Evolutionary conservation across 2,329 filamentous ascomycete genomes (phyloP).

Genomic region (Rutstroemia sp.): DNA sequence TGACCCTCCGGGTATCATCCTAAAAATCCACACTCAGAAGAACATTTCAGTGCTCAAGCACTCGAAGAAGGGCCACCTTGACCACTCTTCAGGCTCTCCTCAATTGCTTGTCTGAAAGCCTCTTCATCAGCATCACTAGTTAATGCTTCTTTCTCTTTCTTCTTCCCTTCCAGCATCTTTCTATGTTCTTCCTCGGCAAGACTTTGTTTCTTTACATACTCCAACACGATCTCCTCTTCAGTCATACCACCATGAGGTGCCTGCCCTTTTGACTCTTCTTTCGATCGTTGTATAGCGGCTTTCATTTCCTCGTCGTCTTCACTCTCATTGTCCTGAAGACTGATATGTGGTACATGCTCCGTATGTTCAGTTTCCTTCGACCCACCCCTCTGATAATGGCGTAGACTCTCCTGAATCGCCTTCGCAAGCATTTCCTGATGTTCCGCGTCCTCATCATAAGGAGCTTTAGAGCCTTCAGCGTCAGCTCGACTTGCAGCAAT

Average conservation of each 20-base stretch:
- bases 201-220: slow-evolving; percentile 73
- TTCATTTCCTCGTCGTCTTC: slow-evolving; percentile 24
- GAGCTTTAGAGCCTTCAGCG: background rate
- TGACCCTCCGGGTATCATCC: background rate
- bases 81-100: slow-evolving; percentile 44
- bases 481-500: slow-evolving; percentile 24
- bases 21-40: too few relatives aligned
- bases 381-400: slow-evolving; percentile 10
- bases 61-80: background rate
- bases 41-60: background rate
- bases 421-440: slow-evolving; percentile 50
- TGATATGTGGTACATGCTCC: background rate
- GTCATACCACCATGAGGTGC: slow-evolving; percentile 28
- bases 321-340: slow-evolving; percentile 8
- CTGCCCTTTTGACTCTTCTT: slow-evolving; percentile 18
- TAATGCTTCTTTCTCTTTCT: background rate
- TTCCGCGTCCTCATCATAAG: slow-evolving; percentile 39
- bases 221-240: slow-evolving; percentile 67
- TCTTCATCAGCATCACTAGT: slow-evolving; percentile 42
- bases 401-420: slow-evolving; percentile 46
- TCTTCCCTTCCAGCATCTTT: slow-evolving; percentile 5
- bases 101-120: slow-evolving; percentile 47
- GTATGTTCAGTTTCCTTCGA: background rate
- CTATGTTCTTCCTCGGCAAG: slow-evolving; percentile 55
- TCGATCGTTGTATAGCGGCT: slow-evolving; percentile 19